Conservation (phyloP, 2,329 filamentous ascomycete species). For the Colletotrichum falcatum region DNA sequence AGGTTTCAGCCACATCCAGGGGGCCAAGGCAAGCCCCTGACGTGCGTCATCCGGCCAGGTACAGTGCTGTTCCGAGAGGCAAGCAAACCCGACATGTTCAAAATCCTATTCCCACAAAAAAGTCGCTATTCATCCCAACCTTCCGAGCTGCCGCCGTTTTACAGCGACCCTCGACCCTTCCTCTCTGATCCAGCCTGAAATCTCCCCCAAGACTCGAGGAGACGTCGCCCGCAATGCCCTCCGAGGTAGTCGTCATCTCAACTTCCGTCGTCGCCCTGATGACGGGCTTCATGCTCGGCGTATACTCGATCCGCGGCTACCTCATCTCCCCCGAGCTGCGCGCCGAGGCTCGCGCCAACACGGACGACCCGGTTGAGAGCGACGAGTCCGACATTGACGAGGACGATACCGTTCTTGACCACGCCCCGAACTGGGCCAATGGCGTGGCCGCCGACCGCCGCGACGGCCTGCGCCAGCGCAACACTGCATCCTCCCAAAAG, state of each 20-base stretch:
- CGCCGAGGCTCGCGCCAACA: conserved; percentile 67
- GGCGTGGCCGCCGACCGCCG: conserved; percentile 68
- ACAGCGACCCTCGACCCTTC: neutral
- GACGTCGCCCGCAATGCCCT: conserved; percentile 10
- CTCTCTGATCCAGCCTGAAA: neutral
- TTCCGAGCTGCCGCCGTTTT: neutral
- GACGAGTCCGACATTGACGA: conserved; percentile 77
- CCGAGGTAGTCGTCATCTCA: conserved; percentile 68
- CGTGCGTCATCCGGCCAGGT: conserved; percentile 38
- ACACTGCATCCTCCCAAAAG: conserved; percentile 54
- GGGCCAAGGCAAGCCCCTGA: conserved; percentile 29
- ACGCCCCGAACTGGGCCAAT: conserved; percentile 76
- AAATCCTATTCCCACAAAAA: conserved; percentile 27
- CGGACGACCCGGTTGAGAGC: conserved; percentile 72
- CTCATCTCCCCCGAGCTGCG: conserved; percentile 67
- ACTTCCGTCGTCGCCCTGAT: conserved; percentile 81
- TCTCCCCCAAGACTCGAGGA: neutral
- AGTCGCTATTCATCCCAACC: conserved; percentile 33
- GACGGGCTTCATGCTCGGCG: conserved; percentile 83
- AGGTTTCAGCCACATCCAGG: conserved; percentile 29
- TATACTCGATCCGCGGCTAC: conserved; percentile 76
- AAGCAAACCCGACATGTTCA: conserved; percentile 21
- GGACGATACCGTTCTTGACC: conserved; percentile 69
- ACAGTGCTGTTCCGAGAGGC: conserved; percentile 12
- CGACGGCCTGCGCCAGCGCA: conserved; percentile 62